Conservation (phyloP, 2,329 filamentous ascomycete species). For the Colletotrichum karsti region DNA sequence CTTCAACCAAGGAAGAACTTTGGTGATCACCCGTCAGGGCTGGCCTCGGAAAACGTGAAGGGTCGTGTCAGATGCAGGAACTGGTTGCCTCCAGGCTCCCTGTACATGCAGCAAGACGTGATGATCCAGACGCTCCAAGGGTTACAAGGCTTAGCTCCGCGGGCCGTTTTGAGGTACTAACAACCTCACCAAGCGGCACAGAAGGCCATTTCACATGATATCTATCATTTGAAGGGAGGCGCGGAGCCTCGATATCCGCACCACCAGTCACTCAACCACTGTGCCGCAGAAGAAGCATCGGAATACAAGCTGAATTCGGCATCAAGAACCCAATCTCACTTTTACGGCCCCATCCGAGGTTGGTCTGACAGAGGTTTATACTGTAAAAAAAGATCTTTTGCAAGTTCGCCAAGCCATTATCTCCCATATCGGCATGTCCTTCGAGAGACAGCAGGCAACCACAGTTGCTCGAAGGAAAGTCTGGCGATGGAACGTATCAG, state of each 20-base stretch:
- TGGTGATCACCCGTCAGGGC: no score
- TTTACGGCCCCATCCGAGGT: neutral
- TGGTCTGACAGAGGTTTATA: neutral
- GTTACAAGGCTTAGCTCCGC: neutral
- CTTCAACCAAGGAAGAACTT: no score
- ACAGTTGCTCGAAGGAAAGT: fast-evolving
- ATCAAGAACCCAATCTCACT: neutral
- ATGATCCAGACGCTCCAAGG: neutral
- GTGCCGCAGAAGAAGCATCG: neutral
- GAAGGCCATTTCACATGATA: no score
- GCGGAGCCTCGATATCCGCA: fast-evolving
- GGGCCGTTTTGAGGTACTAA: fast-evolving
- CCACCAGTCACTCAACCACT: neutral
- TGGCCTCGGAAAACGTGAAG: no score
- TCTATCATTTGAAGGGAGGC: no score
- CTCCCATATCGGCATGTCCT: neutral
- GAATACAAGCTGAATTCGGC: neutral
- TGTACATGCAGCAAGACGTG: neutral
- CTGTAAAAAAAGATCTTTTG: fast-evolving
- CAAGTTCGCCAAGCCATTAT: neutral
- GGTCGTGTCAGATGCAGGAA: fast-evolving
- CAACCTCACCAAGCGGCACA: neutral
- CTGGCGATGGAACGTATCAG: neutral
- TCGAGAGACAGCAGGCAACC: neutral
- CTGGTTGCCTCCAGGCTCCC: neutral